phyloP scores from a whole-genome alignment of 163 green algal species.

The Coccomyxa subellipsoidea region DNA sequence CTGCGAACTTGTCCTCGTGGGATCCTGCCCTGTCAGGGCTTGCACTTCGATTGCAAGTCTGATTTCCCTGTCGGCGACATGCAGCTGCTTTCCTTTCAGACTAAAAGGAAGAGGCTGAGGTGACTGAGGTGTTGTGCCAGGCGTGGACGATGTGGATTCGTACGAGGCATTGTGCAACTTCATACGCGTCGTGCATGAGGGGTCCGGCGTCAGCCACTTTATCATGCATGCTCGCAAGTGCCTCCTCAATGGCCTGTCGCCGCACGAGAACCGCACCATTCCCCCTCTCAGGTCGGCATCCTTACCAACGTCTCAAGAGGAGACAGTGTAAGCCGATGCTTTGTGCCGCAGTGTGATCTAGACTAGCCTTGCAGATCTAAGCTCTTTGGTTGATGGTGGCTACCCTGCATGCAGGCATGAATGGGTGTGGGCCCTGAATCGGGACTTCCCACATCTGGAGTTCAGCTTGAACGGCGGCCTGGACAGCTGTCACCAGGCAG shows the following conservation, averaged over 20 bases:
- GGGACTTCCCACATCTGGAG: constrained; percentile 91
- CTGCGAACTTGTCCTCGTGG: no score
- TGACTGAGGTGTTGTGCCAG: constrained; percentile 32
- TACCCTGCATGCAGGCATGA: constrained; percentile 47
- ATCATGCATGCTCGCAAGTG: constrained; percentile 94
- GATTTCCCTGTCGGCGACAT: no score
- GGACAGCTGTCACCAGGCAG: constrained; percentile 52
- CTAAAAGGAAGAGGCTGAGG: no score
- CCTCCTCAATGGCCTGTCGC: constrained; percentile 89
- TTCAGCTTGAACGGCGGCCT: constrained; percentile 95
- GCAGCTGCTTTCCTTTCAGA: no score
- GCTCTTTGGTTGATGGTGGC: not conserved
- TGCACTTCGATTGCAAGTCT: no score
- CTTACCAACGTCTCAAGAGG: no score
- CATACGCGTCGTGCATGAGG: constrained; percentile 68
- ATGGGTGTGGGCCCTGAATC: constrained; percentile 85
- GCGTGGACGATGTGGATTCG: constrained; percentile 70
- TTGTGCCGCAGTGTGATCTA: not conserved
- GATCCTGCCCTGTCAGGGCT: no score
- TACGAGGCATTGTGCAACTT: constrained; percentile 85
- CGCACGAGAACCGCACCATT: constrained; percentile 92
- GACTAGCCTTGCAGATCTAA: not conserved
- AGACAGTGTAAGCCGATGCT: no score
- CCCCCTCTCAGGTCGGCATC: constrained; percentile 77
- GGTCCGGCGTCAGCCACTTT: constrained; percentile 78